These are phyloP conservation scores for Taphrina sp. DNA, from an alignment of 1,139 yeast genomes.

Conservation along the genomic window DNA sequence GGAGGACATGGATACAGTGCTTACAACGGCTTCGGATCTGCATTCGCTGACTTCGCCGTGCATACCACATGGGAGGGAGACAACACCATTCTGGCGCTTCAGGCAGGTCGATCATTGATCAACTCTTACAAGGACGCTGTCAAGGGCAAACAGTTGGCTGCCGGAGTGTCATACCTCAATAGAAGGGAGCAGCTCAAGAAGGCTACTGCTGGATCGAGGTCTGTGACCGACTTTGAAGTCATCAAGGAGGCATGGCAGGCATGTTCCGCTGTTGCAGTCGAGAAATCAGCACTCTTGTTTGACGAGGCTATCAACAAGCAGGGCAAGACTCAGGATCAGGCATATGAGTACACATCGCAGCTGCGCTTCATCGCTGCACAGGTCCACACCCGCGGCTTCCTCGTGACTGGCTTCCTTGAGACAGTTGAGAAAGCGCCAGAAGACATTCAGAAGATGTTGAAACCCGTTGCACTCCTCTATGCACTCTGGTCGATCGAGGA, in stretches of 20 bases:
- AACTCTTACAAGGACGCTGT: conserved; percentile 41
- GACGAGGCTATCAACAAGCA: conserved; percentile 38
- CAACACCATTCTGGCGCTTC: conserved; percentile 77
- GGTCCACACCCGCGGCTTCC: conserved; percentile 47
- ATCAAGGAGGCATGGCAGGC: conserved; percentile 48
- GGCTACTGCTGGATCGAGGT: conserved; percentile 41
- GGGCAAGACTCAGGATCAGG: conserved; percentile 43
- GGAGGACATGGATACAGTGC: conserved; percentile 96
- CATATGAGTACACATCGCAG: conserved; percentile 50
- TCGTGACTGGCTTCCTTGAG: conserved; percentile 46
- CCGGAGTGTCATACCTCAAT: conserved; percentile 43
- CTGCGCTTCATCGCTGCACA: conserved; percentile 50
- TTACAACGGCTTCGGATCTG: conserved; percentile 85
- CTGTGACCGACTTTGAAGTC: conserved; percentile 43
- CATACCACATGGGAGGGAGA: conserved; percentile 99
- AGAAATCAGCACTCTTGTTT: conserved; percentile 44
- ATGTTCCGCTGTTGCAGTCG: conserved; percentile 46
- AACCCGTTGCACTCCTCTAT: conserved; percentile 57
- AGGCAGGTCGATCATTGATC: conserved; percentile 60
- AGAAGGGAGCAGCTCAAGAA: conserved; percentile 38
- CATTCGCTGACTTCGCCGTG: conserved; percentile 87
- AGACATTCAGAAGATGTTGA: conserved; percentile 46
- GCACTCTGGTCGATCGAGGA: conserved; percentile 71
- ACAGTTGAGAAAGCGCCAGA: conserved; percentile 42
- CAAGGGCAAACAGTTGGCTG: conserved; percentile 43